Percentiles rank a stretch among this genome's conserved stretches.
Conservation (phyloP, 257 asterid genomes). For the Avicennia marina region DNA sequence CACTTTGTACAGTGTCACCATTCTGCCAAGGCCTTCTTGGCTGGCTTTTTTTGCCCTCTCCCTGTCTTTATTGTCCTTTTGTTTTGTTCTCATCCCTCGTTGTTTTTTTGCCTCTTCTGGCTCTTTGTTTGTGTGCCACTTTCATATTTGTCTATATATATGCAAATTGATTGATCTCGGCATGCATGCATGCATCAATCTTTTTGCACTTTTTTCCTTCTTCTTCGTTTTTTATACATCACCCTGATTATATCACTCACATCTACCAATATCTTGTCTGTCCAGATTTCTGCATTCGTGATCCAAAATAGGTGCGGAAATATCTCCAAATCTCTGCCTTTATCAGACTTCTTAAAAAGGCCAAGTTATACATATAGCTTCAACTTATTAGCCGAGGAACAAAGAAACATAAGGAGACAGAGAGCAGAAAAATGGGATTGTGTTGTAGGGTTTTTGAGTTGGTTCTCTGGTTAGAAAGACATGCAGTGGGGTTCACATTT, state of each 20-base stretch:
- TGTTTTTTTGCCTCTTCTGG: constrained; percentile 2
- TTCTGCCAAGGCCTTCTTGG: constrained; percentile 42
- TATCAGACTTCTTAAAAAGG: constrained; percentile 27
- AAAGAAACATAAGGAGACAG: neutral
- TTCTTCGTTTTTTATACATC: constrained; percentile 21
- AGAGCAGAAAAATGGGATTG: neutral
- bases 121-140: constrained; percentile 13
- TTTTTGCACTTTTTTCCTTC: constrained; percentile 23
- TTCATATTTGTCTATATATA: constrained; percentile 5
- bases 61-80: neutral
- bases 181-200: constrained; percentile 44
- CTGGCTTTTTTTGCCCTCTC: constrained; percentile 12
- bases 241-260: constrained; percentile 23
- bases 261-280: constrained; percentile 24
- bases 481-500: constrained; percentile 4
- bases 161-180: constrained; percentile 35
- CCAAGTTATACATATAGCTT: constrained; percentile 10
- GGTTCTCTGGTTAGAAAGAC: neutral
- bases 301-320: constrained; percentile 26
- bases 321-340: constrained; percentile 29
- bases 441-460: neutral
- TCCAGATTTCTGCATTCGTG: constrained; percentile 27
- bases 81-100: too few species aligned
- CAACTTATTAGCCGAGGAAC: neutral
- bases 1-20: constrained; percentile 47